Percentiles rank a stretch among this genome's conserved stretches.
phyloP scores from a whole-genome alignment of 116 monocot species.

The Trichopus zeylanicus region DNA sequence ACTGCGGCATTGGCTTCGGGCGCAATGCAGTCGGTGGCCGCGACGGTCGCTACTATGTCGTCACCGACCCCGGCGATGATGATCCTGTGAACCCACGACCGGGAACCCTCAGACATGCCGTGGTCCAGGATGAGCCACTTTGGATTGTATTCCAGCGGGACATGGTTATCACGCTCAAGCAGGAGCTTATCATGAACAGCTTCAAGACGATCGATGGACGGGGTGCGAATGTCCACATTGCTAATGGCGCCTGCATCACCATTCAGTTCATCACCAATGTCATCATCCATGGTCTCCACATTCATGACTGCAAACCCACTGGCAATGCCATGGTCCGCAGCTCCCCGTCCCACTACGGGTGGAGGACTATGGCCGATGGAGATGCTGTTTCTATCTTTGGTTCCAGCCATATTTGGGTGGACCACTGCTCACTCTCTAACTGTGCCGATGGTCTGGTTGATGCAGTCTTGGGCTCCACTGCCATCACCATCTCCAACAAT shows the following conservation, averaged over 20 bases:
- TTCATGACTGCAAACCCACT: slow-evolving; percentile 84
- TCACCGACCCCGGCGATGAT: slow-evolving; percentile 66
- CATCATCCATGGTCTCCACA: slow-evolving; percentile 76
- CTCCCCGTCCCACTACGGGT: slow-evolving; percentile 76
- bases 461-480: slow-evolving; percentile 79
- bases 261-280: slow-evolving; percentile 74
- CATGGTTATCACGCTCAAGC: slow-evolving; percentile 87
- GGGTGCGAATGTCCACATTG: slow-evolving; percentile 79
- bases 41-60: slow-evolving; percentile 64
- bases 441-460: slow-evolving; percentile 88
- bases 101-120: slow-evolving; percentile 80
- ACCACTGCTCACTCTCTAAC: slow-evolving; percentile 78
- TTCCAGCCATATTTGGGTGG: slow-evolving; percentile 84
- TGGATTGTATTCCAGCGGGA: slow-evolving; percentile 83
- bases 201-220: slow-evolving; percentile 95
- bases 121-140: slow-evolving; percentile 69
- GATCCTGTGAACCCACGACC: slow-evolving; percentile 60
- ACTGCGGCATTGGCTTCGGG: slow-evolving; percentile 86
- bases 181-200: slow-evolving; percentile 94
- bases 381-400: slow-evolving; percentile 82
- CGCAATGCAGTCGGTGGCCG: slow-evolving; percentile 85
- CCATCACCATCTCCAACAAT: slow-evolving; percentile 87
- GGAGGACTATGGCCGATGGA: slow-evolving; percentile 84
- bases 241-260: slow-evolving; percentile 80
- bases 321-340: slow-evolving; percentile 94